These are phyloP conservation scores for Leersia perrieri DNA, from an alignment of 176 grass and related monocot genomes.

Conservation along the genomic window DNA sequence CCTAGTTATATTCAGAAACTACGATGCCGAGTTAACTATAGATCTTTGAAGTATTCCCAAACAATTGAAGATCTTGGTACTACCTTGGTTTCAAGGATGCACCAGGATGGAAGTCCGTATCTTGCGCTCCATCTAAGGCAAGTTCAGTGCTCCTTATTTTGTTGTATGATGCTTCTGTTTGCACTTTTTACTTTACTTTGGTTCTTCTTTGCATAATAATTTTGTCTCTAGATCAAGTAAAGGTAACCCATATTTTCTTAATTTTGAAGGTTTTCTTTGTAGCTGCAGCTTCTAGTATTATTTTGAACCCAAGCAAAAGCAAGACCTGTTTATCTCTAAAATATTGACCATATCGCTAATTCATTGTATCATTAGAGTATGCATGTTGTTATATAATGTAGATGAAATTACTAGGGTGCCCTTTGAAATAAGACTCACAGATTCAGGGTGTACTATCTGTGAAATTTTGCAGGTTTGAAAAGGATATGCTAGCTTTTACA, in stretches of 20 bases:
- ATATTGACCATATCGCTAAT: background rate
- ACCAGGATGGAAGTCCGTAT: constrained; percentile 64
- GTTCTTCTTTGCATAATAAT: background rate
- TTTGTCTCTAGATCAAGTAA: background rate
- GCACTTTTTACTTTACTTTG: background rate
- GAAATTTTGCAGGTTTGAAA: constrained; percentile 77
- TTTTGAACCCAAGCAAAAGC: background rate
- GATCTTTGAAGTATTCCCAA: constrained; percentile 86
- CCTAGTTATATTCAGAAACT: constrained; percentile 93
- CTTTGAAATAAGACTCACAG: background rate
- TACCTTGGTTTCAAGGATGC: constrained; percentile 86
- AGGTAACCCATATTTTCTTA: background rate
- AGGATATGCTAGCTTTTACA: constrained; percentile 99
- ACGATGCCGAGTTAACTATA: constrained; percentile 90
- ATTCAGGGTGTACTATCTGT: background rate
- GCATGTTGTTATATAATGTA: background rate
- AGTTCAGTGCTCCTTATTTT: constrained; percentile 28
- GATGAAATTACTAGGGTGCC: background rate
- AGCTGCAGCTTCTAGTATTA: constrained; percentile 6
- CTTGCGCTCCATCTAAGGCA: constrained; percentile 98
- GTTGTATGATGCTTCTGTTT: constrained; percentile 25
- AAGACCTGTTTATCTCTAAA: constrained; percentile 2
- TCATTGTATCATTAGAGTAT: background rate
- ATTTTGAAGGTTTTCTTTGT: background rate
- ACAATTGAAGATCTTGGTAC: constrained; percentile 80